These are phyloP conservation scores for Erodium moschatum DNA, from an alignment of 441 rosid genomes.

Conservation along the genomic window DNA sequence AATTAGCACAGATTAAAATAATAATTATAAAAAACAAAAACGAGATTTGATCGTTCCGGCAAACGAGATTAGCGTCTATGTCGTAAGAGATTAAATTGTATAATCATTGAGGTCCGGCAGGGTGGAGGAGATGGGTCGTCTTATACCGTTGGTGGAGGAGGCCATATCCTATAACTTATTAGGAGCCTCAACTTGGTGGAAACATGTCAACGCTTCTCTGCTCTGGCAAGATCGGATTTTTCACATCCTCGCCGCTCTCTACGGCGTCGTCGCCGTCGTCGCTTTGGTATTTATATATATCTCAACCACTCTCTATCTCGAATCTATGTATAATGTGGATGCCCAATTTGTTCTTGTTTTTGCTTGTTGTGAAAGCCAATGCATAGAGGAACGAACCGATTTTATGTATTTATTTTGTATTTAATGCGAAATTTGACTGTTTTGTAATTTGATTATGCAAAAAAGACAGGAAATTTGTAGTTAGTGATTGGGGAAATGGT, in stretches of 20 bases:
- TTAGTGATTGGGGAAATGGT: neutral
- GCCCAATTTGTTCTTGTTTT: neutral
- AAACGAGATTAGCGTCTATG: too few relatives aligned
- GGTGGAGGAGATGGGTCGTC: slow-evolving; percentile 19
- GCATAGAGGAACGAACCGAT: too few relatives aligned
- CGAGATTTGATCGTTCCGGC: neutral
- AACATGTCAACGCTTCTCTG: slow-evolving; percentile 48
- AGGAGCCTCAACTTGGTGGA: slow-evolving; percentile 65
- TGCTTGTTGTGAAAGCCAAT: too few relatives aligned
- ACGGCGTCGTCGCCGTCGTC: slow-evolving; percentile 56
- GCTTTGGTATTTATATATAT: too few relatives aligned
- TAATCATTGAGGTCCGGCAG: neutral
- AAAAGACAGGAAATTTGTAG: neutral
- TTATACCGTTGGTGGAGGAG: slow-evolving; percentile 23
- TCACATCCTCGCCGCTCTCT: slow-evolving; percentile 53
- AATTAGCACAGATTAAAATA: neutral
- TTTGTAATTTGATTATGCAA: neutral
- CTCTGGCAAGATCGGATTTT: slow-evolving; percentile 83
- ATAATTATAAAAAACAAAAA: neutral
- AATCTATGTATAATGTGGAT: neutral
- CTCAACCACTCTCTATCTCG: neutral
- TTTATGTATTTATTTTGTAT: too few relatives aligned
- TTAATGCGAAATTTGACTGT: neutral
- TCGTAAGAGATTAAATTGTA: too few relatives aligned
- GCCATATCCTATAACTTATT: slow-evolving; percentile 32